Conservation (phyloP, 2,329 filamentous ascomycete genomes). For the Colletotrichum cuscutae region DNA sequence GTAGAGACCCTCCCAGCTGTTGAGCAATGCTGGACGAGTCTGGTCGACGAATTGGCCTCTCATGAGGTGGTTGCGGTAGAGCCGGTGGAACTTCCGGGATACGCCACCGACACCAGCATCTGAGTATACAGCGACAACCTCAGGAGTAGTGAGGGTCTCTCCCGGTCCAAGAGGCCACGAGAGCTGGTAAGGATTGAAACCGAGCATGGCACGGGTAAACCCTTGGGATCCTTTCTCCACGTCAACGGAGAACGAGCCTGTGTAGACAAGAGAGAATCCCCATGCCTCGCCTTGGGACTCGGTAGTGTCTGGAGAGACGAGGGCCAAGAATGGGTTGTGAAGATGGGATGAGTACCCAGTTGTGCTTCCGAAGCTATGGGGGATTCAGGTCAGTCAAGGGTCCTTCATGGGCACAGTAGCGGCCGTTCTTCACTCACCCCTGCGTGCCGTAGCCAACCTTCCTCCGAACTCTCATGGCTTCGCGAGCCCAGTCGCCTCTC, state of each 20-base stretch:
- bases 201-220: slow-evolving; percentile 67
- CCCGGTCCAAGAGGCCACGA: slow-evolving; percentile 67
- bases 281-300: slow-evolving; percentile 70
- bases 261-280: slow-evolving; percentile 74
- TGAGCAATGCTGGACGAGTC: slow-evolving; percentile 66
- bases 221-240: slow-evolving; percentile 72
- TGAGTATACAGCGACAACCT: slow-evolving; percentile 72
- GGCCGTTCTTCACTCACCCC: slow-evolving; percentile 49
- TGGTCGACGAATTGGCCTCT: slow-evolving; percentile 63
- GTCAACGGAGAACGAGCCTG: slow-evolving; percentile 70
- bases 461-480: slow-evolving; percentile 64
- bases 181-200: slow-evolving; percentile 69
- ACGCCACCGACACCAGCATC: slow-evolving; percentile 68
- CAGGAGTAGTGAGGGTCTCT: slow-evolving; percentile 68
- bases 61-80: slow-evolving; percentile 71
- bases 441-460: slow-evolving; percentile 67
- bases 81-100: slow-evolving; percentile 69
- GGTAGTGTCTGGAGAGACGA: slow-evolving; percentile 66
- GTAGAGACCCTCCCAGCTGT: slow-evolving; percentile 73
- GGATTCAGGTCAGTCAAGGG: background rate
- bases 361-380: slow-evolving; percentile 65
- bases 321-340: slow-evolving; percentile 72
- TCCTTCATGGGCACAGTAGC: fast-evolving
- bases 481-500: slow-evolving; percentile 71
- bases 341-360: slow-evolving; percentile 72